A percentile compares a stretch with the other conserved stretches of the same genome.
phyloP scores from a whole-genome alignment of 805 yeast genomes.

The Teunomyces funiuensis region DNA sequence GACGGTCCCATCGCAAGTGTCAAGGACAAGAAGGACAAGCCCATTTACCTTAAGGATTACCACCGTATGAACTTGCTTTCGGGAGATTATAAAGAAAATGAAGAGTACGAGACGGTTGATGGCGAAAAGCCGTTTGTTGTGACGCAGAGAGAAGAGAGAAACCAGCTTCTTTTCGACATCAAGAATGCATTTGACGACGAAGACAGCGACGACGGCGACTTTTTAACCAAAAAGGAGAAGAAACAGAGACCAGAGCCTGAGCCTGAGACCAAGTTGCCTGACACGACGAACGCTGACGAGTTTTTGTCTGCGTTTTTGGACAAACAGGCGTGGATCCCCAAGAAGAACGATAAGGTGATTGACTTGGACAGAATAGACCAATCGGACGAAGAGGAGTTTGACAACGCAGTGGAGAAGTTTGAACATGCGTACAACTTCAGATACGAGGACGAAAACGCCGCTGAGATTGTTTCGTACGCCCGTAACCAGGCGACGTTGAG shows the following conservation, averaged over 20 bases:
- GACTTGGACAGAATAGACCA: slow-evolving; percentile 50
- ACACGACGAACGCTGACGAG: slow-evolving; percentile 58
- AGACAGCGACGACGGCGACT: slow-evolving; percentile 47
- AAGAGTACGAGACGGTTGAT: slow-evolving; percentile 50
- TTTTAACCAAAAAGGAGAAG: slow-evolving; percentile 57
- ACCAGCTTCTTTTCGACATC: slow-evolving; percentile 73
- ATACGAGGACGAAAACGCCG: slow-evolving; percentile 87
- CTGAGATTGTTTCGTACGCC: slow-evolving; percentile 91
- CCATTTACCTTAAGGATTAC: slow-evolving; percentile 87
- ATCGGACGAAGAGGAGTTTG: slow-evolving; percentile 80
- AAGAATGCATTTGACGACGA: slow-evolving; percentile 57
- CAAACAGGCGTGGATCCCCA: slow-evolving; percentile 88
- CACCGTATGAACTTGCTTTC: slow-evolving; percentile 81
- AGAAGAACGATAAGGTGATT: slow-evolving; percentile 57
- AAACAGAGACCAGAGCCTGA: slow-evolving; percentile 18
- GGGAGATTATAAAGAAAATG: slow-evolving; percentile 59
- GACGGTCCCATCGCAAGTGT: slow-evolving; percentile 54
- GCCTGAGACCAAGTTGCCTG: slow-evolving; percentile 54
- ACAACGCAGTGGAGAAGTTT: slow-evolving; percentile 85
- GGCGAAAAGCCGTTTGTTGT: slow-evolving; percentile 69
- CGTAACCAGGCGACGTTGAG: slow-evolving; percentile 91
- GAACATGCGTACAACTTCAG: slow-evolving; percentile 94
- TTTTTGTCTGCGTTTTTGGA: slow-evolving; percentile 74
- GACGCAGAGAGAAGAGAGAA: slow-evolving; percentile 74
- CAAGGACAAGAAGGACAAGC: slow-evolving; percentile 45